Conservation (phyloP, 371 early-diverging fungal species). For the Circinella umbellata region DNA sequence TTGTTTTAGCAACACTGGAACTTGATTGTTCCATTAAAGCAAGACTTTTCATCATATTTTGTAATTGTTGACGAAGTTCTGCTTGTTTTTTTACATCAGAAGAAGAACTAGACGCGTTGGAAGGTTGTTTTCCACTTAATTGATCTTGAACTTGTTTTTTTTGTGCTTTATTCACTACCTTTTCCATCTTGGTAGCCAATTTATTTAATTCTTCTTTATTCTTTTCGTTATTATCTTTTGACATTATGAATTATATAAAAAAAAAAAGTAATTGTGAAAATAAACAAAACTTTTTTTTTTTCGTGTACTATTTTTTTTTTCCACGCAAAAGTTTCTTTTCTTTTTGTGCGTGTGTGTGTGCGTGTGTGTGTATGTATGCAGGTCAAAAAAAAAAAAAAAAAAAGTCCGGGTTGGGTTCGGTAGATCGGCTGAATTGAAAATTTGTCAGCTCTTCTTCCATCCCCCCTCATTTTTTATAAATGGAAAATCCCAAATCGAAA, state of each 20-base stretch:
- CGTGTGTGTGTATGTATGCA: too few species aligned
- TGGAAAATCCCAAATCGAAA: too few species aligned
- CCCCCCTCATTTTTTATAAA: too few species aligned
- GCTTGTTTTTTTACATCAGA: constrained; percentile 19
- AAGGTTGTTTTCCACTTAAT: constrained; percentile 8
- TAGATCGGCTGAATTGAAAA: too few species aligned
- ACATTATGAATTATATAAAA: not conserved
- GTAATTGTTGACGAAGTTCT: constrained; percentile 37
- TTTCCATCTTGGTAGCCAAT: constrained; percentile 11
- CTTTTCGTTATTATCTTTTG: constrained; percentile 15
- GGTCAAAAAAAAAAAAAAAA: too few species aligned
- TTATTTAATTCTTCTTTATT: constrained; percentile 9
- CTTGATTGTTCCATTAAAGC: constrained; percentile 36
- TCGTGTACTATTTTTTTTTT: too few species aligned
- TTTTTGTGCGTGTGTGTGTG: too few species aligned
- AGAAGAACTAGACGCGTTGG: not conserved
- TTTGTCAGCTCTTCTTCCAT: too few species aligned
- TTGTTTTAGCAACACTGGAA: constrained; percentile 35
- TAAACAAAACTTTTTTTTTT: too few species aligned
- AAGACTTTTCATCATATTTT: constrained; percentile 44
- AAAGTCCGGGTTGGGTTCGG: too few species aligned
- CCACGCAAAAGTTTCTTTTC: too few species aligned
- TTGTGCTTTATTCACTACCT: constrained; percentile 17
- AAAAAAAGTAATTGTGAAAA: not conserved
- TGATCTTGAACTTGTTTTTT: constrained; percentile 17